phyloP scores from a whole-genome alignment of 495 filamentous ascomycete genomes.

The Polyplosphaeria fusca region DNA sequence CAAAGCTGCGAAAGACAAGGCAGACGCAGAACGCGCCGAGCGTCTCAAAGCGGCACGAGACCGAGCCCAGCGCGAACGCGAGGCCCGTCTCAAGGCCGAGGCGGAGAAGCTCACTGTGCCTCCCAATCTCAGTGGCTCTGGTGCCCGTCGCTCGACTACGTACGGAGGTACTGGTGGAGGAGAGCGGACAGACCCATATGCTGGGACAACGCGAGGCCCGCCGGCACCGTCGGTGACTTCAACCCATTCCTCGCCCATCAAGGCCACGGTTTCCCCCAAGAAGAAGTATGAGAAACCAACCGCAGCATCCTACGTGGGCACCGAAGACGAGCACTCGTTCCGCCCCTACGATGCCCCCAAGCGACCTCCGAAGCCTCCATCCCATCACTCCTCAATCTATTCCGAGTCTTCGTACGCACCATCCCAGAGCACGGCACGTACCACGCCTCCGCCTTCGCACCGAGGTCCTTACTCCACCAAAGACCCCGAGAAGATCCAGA shows the following conservation, averaged over 20 bases:
- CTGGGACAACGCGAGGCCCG: constrained; percentile 35
- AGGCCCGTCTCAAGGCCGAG: constrained; percentile 28
- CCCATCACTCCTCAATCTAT: constrained; percentile 68
- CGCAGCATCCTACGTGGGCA: constrained; percentile 62
- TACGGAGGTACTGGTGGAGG: constrained; percentile 35
- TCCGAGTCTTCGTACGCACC: constrained; percentile 83
- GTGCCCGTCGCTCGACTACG: constrained; percentile 34
- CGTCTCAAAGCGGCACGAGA: constrained; percentile 29
- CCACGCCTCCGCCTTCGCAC: constrained; percentile 75
- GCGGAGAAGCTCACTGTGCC: constrained; percentile 20
- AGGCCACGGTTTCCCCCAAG: constrained; percentile 46
- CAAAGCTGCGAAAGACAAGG: constrained; percentile 29
- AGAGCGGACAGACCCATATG: constrained; percentile 33
- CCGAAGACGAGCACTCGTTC: constrained; percentile 65
- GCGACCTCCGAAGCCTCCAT: constrained; percentile 42
- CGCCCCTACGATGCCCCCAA: constrained; percentile 78
- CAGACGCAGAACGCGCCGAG: constrained; percentile 28
- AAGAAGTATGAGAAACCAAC: constrained; percentile 58
- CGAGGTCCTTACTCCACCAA: constrained; percentile 75
- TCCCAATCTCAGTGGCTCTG: constrained; percentile 19
- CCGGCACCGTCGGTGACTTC: constrained; percentile 38
- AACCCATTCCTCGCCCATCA: constrained; percentile 33
- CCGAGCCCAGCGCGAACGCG: constrained; percentile 22
- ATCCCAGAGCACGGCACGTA: constrained; percentile 74
- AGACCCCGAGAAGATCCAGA: constrained; percentile 91